These are phyloP conservation scores for Pythium rishiriense DNA, from an alignment of 352 stramenopile species.

Conservation along the genomic window DNA sequence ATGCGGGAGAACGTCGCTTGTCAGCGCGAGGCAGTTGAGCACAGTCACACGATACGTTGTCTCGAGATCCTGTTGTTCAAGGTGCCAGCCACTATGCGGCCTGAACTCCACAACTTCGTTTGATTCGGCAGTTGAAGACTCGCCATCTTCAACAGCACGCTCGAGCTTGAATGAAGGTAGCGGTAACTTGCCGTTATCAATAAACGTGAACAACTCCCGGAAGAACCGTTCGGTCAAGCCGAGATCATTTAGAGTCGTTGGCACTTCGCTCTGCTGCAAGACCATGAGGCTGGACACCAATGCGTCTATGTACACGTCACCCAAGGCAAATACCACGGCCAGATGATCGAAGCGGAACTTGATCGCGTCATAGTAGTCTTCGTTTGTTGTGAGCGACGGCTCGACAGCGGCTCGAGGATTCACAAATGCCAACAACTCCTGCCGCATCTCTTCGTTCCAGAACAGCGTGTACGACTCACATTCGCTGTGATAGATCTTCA, in stretches of 20 bases:
- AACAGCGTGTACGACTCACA: constrained; percentile 81
- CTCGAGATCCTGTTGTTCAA: constrained; percentile 45
- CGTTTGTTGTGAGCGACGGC: constrained; percentile 31
- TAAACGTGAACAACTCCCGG: constrained; percentile 71
- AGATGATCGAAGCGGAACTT: constrained; percentile 74
- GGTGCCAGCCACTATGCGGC: constrained; percentile 62
- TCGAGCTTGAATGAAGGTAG: constrained; percentile 9
- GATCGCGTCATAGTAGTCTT: constrained; percentile 54
- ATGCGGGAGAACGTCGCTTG: constrained; percentile 48
- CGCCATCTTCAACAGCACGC: neutral
- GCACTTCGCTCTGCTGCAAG: constrained; percentile 55
- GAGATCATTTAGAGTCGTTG: constrained; percentile 41
- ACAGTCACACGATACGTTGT: constrained; percentile 59
- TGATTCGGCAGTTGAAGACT: constrained; percentile 24
- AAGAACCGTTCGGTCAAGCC: constrained; percentile 74
- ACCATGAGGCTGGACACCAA: constrained; percentile 70
- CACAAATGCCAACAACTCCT: constrained; percentile 61
- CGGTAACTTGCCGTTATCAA: constrained; percentile 63
- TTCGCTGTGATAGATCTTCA: constrained; percentile 80
- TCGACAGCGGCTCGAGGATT: constrained; percentile 39
- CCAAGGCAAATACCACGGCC: constrained; percentile 59
- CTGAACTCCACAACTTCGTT: constrained; percentile 28
- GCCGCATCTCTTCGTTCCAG: constrained; percentile 78
- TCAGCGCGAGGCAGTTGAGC: constrained; percentile 66
- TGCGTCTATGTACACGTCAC: constrained; percentile 74